Conservation (phyloP, 1,284 basidiomycete genomes). For the Pascua sp. region DNA sequence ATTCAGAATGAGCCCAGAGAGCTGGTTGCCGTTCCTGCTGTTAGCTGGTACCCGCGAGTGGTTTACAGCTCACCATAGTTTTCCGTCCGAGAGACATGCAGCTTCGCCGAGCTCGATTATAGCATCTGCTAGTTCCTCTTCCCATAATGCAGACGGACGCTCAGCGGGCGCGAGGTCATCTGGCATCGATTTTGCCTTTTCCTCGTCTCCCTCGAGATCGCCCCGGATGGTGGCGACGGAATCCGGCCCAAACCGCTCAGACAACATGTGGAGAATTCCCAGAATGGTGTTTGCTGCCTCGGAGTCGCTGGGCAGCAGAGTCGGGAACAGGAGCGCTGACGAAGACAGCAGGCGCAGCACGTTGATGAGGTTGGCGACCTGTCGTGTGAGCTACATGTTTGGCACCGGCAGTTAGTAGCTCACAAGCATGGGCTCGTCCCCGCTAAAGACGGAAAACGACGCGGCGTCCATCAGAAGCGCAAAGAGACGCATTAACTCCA, state of each 20-base stretch:
- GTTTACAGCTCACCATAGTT: slow-evolving; percentile 21
- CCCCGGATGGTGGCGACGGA: not conserved
- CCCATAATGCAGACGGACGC: not conserved
- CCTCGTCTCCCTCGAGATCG: not conserved
- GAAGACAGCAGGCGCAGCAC: slow-evolving; percentile 16
- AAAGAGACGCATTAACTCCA: not conserved
- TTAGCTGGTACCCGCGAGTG: not conserved
- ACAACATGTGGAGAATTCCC: not conserved
- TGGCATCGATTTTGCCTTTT: not conserved
- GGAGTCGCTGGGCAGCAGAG: slow-evolving; percentile 3
- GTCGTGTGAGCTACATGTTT: not conserved
- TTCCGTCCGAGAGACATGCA: slow-evolving; percentile 21
- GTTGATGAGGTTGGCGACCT: slow-evolving; percentile 11
- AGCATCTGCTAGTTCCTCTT: slow-evolving; percentile 20
- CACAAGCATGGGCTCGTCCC: not conserved
- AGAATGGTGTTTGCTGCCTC: not conserved
- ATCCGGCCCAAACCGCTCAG: not conserved
- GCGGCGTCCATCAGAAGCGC: too few species aligned
- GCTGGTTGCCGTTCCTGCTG: slow-evolving; percentile 26
- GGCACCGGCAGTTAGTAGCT: not conserved
- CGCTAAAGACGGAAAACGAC: too few species aligned
- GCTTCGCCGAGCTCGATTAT: slow-evolving; percentile 24
- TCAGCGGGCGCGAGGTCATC: not conserved
- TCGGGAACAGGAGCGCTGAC: slow-evolving; percentile 23
- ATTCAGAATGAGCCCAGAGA: slow-evolving; percentile 26